Conservation (phyloP, 78 protist species). For the Protostelium mycophagum region DNA sequence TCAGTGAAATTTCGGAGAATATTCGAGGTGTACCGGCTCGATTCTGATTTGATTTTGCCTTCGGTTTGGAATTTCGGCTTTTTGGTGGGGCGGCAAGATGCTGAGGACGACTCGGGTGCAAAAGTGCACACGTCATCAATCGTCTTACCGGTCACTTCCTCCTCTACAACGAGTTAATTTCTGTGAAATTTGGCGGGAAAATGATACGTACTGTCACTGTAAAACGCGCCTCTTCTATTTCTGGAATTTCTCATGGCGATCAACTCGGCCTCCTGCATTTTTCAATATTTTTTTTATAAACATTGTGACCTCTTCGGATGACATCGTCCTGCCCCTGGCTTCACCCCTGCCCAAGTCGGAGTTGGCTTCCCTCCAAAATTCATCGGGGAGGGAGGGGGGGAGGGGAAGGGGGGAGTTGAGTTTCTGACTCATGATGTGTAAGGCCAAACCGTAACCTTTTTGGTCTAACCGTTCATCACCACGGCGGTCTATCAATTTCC, state of each 20-base stretch:
- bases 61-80: background rate
- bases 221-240: background rate
- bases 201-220: background rate
- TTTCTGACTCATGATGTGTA: background rate
- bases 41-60: background rate
- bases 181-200: background rate
- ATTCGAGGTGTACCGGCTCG: background rate
- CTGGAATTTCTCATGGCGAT: background rate
- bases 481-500: background rate
- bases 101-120: background rate
- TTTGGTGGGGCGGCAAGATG: background rate
- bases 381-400: background rate
- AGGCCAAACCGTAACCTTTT: background rate
- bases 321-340: background rate
- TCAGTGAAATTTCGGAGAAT: background rate
- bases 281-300: too few relatives aligned
- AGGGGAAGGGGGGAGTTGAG: background rate
- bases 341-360: background rate
- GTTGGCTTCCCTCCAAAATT: background rate
- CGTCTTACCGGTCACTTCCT: background rate
- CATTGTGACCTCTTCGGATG: background rate
- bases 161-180: background rate
- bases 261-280: background rate
- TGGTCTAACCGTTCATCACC: background rate
- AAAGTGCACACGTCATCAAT: background rate